These are phyloP conservation scores for Ophiocordyceps robertsii DNA, from an alignment of 2,329 filamentous ascomycete species.

Conservation along the genomic window DNA sequence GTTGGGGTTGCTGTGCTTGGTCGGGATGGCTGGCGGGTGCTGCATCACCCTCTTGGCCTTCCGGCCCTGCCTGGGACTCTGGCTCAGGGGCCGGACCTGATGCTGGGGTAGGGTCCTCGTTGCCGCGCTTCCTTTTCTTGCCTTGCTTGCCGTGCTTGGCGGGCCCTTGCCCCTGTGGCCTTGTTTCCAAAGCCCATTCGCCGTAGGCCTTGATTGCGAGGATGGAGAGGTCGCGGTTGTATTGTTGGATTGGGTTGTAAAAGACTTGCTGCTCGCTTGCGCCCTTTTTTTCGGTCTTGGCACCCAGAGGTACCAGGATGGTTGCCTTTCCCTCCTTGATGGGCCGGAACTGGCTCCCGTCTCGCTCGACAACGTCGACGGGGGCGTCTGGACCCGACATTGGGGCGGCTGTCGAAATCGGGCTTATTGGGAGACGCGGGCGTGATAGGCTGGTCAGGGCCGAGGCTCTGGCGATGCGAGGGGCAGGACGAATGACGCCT, in stretches of 20 bases:
- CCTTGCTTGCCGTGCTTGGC: conserved; percentile 24
- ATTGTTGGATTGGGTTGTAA: conserved; percentile 98
- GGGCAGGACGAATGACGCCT: no score
- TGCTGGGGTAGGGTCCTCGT: conserved; percentile 6
- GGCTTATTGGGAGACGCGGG: not conserved
- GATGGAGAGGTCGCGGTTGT: conserved; percentile 91
- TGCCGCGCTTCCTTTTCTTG: conserved; percentile 34
- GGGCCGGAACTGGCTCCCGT: conserved; percentile 36
- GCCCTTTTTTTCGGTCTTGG: conserved; percentile 32
- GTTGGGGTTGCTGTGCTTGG: conserved; percentile 4
- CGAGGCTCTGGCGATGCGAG: no score
- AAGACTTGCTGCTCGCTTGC: conserved; percentile 70
- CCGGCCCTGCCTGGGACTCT: not conserved
- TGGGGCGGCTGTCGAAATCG: not conserved
- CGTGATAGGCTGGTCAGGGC: no score
- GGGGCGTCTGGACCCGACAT: conserved; percentile 7
- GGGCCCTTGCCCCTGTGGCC: conserved; percentile 19
- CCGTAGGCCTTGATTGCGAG: conserved; percentile 84
- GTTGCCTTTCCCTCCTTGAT: conserved; percentile 43
- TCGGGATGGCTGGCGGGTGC: conserved; percentile 2
- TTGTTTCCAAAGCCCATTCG: conserved; percentile 43
- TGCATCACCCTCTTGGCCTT: not conserved
- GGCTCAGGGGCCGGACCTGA: not conserved
- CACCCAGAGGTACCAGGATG: conserved; percentile 37
- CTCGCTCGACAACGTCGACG: conserved; percentile 14